Evolutionary conservation across 2,329 filamentous ascomycete genomes (phyloP), one percentile per base, ranked within the genome.

Genomic region (Talaromyces atroroseus): DNA sequence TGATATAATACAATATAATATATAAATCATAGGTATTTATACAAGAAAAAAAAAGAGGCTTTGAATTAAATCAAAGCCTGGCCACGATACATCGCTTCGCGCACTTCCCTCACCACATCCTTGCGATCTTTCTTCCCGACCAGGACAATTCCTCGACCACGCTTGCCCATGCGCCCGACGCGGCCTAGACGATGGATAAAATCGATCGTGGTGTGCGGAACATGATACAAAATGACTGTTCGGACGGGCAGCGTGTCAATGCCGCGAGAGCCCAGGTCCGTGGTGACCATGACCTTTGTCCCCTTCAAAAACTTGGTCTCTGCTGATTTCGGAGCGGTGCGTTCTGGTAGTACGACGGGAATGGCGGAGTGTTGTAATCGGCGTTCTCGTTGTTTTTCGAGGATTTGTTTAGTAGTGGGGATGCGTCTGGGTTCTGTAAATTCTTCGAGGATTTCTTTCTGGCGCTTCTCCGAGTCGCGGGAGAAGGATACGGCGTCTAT

Each of bases 201-300:
- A 72, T 99, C 95, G 59, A 99, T 95, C 0, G 91, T 95, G 0
- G 90, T 95, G 69, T 97, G 92, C 4, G 94, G 94, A n/a, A 99
- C 92, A 69, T 99, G 91, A 71, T 96, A 97, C 24, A 99, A 76
- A 54, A 99, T 87, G 52, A 99, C 94, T 63, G 95, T 90, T 57
- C 89, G 83, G 18, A 97, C 92, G 18, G 90, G 88, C 29, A 96
- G 75, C 0, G 94, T 99, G 71, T 99, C 94, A 65, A 99, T 96
- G 60, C 94, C 94, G 63, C 94, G 79, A 5, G 91, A 96, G 4
- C 90, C 90, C 57, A 99, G 76, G 71, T 99, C 94, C 0, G 94
- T 99, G 12, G 91, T 94, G 2, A 99, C 92, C 40, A 99, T 83
- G 11, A 96, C 92, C 71, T 91, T 95, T 46, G 88, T 91, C 67